Percentiles rank a stretch among this genome's conserved stretches.
phyloP scores from a whole-genome alignment of 164 flowering plant genomes.

The Hamamelis virginiana region DNA sequence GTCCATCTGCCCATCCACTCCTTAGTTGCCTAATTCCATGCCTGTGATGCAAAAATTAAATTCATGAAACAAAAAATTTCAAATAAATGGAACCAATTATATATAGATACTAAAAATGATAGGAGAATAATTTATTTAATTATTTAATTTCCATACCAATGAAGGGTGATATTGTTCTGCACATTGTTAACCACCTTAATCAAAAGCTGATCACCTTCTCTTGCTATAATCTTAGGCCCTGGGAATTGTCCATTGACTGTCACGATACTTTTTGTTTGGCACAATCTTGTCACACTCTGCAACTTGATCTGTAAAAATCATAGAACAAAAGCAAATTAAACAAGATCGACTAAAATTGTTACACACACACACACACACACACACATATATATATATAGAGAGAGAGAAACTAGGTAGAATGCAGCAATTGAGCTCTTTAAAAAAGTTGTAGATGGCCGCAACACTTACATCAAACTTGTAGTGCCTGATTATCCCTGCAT shows the following conservation, averaged over 20 bases:
- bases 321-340: background rate
- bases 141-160: conserved; percentile 24
- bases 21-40: conserved; percentile 31
- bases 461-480: conserved; percentile 40
- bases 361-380: no score
- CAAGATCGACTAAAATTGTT: background rate
- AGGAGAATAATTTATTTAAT: no score
- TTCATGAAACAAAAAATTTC: no score
- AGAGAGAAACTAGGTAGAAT: no score
- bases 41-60: conserved; percentile 17
- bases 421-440: no score
- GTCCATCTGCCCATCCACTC: conserved; percentile 33
- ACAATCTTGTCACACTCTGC: conserved; percentile 31
- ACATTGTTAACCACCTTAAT: conserved; percentile 32
- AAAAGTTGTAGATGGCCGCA: background rate
- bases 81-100: no score
- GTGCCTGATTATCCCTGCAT: conserved; percentile 35
- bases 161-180: conserved; percentile 27
- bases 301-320: conserved; percentile 19
- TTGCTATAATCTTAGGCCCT: conserved; percentile 28
- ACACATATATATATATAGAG: no score
- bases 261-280: conserved; percentile 28
- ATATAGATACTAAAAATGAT: no score
- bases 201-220: conserved; percentile 30
- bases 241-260: conserved; percentile 39